Evolutionary conservation across 208 protist species (phyloP).

Genomic region (Polymyxa betae): DNA sequence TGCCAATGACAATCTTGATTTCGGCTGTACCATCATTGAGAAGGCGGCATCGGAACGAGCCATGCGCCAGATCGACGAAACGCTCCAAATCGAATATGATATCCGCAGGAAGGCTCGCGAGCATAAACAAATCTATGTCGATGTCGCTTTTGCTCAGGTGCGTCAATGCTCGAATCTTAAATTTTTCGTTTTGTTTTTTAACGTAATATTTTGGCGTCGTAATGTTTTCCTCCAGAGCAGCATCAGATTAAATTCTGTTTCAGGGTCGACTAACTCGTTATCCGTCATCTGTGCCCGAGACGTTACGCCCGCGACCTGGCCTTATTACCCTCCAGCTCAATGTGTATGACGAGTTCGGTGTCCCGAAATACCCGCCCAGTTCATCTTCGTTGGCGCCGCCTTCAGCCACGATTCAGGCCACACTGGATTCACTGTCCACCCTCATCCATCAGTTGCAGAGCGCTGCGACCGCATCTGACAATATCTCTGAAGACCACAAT

Average conservation of each 20-base stretch:
- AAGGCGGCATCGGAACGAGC: slow-evolving; percentile 87
- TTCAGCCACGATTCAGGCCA: neutral
- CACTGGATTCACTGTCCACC: neutral
- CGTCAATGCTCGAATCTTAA: neutral
- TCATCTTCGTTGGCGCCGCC: neutral
- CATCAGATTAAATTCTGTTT: neutral
- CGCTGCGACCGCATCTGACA: neutral
- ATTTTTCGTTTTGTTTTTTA: too few relatives aligned
- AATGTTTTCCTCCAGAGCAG: too few relatives aligned
- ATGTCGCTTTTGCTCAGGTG: slow-evolving; percentile 51
- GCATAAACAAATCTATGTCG: slow-evolving; percentile 51
- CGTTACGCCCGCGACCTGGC: slow-evolving; percentile 81
- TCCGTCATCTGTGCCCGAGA: slow-evolving; percentile 78
- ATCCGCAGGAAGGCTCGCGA: slow-evolving; percentile 57
- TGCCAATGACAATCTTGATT: slow-evolving; percentile 79
- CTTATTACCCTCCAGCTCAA: slow-evolving; percentile 80
- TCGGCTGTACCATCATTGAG: slow-evolving; percentile 80
- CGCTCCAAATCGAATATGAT: slow-evolving; percentile 74
- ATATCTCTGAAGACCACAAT: neutral
- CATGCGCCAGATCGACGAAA: slow-evolving; percentile 79
- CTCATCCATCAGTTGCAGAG: slow-evolving; percentile 12
- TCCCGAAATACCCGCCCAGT: slow-evolving; percentile 57
- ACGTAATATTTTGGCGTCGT: too few relatives aligned
- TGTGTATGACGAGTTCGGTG: slow-evolving; percentile 91
- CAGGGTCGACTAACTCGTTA: slow-evolving; percentile 26